Conservation (phyloP, 73 alveolate genomes). For the Symbiodinium pilosum region DNA sequence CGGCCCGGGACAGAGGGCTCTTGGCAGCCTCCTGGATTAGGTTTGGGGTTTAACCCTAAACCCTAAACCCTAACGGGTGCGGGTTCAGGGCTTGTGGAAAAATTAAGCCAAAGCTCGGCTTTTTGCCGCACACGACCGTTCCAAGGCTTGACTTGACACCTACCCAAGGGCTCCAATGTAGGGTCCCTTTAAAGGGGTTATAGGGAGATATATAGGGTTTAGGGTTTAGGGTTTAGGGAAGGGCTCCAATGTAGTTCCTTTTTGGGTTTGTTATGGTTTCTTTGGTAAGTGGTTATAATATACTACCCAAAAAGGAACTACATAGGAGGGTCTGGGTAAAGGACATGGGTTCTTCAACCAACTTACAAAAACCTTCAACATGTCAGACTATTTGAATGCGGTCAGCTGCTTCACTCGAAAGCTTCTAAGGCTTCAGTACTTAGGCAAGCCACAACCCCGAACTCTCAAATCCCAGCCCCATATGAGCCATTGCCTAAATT, state of each 20-base stretch:
- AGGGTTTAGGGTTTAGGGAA: neutral
- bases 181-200: neutral
- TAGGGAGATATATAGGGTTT: neutral
- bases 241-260: neutral
- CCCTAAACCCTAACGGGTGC: neutral
- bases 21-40: neutral
- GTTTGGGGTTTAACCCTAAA: neutral
- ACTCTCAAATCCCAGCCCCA: too few species aligned
- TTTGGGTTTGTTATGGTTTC: neutral
- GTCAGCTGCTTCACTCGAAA: too few species aligned
- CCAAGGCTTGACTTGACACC: neutral
- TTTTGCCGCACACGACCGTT: neutral
- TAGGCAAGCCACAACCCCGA: too few species aligned
- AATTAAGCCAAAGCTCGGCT: neutral
- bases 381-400: too few species aligned
- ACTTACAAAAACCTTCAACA: too few species aligned
- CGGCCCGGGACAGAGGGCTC: neutral
- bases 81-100: neutral
- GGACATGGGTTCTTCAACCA: too few species aligned
- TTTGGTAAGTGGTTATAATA: neutral
- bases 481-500: too few species aligned
- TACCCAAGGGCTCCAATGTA: too few species aligned
- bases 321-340: too few species aligned
- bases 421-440: too few species aligned
- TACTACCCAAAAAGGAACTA: too few species aligned